Evolutionary conservation across 176 grass and related monocot genomes (phyloP).

Genomic region (Carex littledalei): DNA sequence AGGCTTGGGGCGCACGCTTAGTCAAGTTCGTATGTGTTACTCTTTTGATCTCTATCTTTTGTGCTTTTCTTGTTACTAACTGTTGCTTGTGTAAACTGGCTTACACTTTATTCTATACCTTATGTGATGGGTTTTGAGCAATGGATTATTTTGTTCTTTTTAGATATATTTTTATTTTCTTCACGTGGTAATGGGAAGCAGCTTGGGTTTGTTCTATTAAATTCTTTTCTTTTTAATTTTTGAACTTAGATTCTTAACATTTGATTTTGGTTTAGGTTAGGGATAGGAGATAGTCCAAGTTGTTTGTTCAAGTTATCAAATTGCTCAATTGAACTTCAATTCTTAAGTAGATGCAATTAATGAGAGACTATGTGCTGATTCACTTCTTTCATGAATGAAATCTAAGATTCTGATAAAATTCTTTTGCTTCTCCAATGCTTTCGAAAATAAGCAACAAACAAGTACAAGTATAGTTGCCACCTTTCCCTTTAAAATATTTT

Average conservation of each 20-base stretch:
- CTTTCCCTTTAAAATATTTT: background rate
- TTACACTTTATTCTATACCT: conserved; percentile 13
- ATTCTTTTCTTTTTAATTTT: background rate
- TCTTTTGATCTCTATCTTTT: background rate
- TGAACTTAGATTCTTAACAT: background rate
- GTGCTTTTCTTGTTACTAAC: conserved; percentile 8
- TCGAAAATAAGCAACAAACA: background rate
- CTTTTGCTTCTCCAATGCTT: conserved; percentile 3
- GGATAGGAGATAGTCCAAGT: background rate
- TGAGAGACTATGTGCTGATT: background rate
- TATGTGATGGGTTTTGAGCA: background rate
- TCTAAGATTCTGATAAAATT: conserved; percentile 14
- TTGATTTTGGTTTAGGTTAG: conserved; percentile 11
- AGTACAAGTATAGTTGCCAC: background rate
- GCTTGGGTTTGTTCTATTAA: conserved; percentile 18
- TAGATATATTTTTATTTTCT: background rate
- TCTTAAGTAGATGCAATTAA: background rate
- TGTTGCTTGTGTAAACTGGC: background rate
- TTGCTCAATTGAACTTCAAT: conserved; percentile 16
- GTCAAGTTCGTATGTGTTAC: conserved; percentile 1
- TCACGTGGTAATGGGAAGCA: conserved; percentile 25
- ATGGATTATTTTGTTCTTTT: background rate
- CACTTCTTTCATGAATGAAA: conserved; percentile 15
- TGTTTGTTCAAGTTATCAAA: background rate
- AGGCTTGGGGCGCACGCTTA: background rate